phyloP scores from a whole-genome alignment of 2,329 filamentous ascomycete genomes.

The Orbilia brochopaga region DNA sequence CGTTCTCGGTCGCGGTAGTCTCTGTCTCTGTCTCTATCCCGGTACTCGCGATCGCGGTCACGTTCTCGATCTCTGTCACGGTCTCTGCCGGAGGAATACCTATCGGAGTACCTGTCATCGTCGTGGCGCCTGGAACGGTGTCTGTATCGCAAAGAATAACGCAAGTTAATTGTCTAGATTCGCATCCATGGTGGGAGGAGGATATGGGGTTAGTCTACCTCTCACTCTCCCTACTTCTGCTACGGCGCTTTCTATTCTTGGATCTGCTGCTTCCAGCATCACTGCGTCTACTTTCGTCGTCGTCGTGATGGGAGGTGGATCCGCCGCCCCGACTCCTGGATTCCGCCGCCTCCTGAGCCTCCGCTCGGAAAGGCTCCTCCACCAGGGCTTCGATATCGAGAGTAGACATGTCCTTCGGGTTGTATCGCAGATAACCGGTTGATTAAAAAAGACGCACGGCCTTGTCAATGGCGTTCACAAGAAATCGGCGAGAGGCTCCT shows the following conservation, averaged over 20 bases:
- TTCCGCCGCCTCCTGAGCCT: slow-evolving; percentile 38
- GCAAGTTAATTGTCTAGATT: slow-evolving; percentile 7
- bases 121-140: slow-evolving; percentile 50
- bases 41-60: slow-evolving; percentile 66
- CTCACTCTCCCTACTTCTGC: slow-evolving; percentile 44
- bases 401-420: slow-evolving; percentile 26
- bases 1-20: slow-evolving; percentile 64
- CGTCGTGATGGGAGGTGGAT: slow-evolving; percentile 32
- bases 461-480: slow-evolving; percentile 9
- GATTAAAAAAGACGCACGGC: slow-evolving; percentile 10
- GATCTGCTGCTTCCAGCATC: slow-evolving; percentile 44
- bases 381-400: slow-evolving; percentile 49
- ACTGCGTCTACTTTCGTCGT: slow-evolving; percentile 44
- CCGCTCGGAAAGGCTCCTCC: slow-evolving; percentile 43
- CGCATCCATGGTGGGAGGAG: not conserved
- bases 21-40: slow-evolving; percentile 64
- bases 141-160: slow-evolving; percentile 4
- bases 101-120: slow-evolving; percentile 62
- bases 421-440: not conserved
- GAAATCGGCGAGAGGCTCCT: slow-evolving; percentile 12
- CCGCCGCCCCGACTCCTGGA: slow-evolving; percentile 46
- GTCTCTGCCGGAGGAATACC: slow-evolving; percentile 66
- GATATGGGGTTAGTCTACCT: slow-evolving; percentile 26
- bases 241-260: slow-evolving; percentile 44
- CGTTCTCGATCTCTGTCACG: slow-evolving; percentile 64